phyloP scores from a whole-genome alignment of 2,329 filamentous ascomycete species.

The Drechmeria coniospora region DNA sequence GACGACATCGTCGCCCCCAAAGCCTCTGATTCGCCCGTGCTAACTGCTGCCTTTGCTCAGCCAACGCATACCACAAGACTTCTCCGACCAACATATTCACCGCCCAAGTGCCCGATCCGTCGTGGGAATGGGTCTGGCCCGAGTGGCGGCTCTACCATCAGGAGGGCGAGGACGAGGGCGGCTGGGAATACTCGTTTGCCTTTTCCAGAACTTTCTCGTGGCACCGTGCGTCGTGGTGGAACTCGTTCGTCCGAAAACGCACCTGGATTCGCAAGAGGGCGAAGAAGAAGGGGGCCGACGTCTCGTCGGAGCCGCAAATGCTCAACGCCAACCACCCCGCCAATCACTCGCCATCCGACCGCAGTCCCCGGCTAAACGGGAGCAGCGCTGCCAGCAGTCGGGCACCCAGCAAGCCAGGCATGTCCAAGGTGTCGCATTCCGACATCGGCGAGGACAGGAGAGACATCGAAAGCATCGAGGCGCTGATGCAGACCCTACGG shows the following conservation, averaged over 20 bases:
- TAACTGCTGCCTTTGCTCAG: slow-evolving; percentile 9
- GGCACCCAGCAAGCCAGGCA: slow-evolving; percentile 19
- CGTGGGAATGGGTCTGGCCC: slow-evolving; percentile 76
- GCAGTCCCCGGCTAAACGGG: slow-evolving; percentile 14
- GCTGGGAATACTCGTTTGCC: slow-evolving; percentile 92
- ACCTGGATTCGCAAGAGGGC: slow-evolving; percentile 75
- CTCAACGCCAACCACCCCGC: slow-evolving; percentile 69
- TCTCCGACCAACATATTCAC: slow-evolving; percentile 59
- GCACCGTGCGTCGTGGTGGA: slow-evolving; percentile 87
- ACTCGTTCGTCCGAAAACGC: slow-evolving; percentile 81
- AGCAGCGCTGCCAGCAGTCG: slow-evolving; percentile 21
- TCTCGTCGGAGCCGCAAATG: slow-evolving; percentile 42
- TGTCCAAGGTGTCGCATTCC: slow-evolving; percentile 18
- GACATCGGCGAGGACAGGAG: slow-evolving; percentile 41
- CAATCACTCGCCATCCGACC: slow-evolving; percentile 41
- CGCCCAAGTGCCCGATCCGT: slow-evolving; percentile 84
- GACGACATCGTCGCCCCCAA: too few species aligned
- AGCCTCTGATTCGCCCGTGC: not conserved
- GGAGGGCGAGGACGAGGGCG: slow-evolving; percentile 64
- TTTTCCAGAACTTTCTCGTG: slow-evolving; percentile 63
- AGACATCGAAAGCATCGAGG: slow-evolving; percentile 46
- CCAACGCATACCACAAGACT: slow-evolving; percentile 48
- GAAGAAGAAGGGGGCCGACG: slow-evolving; percentile 35
- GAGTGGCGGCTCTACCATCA: slow-evolving; percentile 56
- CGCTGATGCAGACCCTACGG: slow-evolving; percentile 54